A percentile compares a stretch with the other conserved stretches of the same genome.
phyloP scores from a whole-genome alignment of 306 rosid species.

The Hippophae tibetana region DNA sequence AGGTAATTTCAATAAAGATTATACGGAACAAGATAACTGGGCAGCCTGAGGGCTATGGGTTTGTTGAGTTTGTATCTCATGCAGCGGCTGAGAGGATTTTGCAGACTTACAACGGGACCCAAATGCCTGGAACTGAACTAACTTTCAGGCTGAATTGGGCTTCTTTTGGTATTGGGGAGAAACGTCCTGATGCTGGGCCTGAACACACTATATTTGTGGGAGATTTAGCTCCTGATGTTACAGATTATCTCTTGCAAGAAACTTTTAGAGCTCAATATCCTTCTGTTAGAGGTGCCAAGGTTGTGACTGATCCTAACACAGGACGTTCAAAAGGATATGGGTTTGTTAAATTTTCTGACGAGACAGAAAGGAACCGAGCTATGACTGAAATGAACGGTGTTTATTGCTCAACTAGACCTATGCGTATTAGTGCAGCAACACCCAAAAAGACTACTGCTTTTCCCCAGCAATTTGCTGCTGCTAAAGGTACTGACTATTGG shows the following conservation, averaged over 20 bases:
- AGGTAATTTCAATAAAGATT: constrained; percentile 77
- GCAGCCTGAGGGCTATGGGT: constrained; percentile 87
- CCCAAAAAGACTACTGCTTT: constrained; percentile 61
- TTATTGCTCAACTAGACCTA: constrained; percentile 81
- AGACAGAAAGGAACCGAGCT: constrained; percentile 74
- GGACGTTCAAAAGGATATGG: constrained; percentile 89
- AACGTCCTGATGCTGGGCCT: constrained; percentile 70
- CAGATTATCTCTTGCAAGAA: constrained; percentile 77
- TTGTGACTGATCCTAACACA: constrained; percentile 74
- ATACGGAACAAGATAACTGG: constrained; percentile 79
- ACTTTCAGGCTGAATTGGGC: constrained; percentile 88
- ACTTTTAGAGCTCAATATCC: constrained; percentile 63
- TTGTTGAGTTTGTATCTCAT: constrained; percentile 79
- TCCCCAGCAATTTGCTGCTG: constrained; percentile 50
- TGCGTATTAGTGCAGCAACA: constrained; percentile 89
- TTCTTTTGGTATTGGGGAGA: constrained; percentile 82
- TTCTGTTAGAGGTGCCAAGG: constrained; percentile 87
- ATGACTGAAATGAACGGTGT: constrained; percentile 88
- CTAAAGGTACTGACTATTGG: constrained; percentile 38
- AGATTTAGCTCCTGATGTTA: constrained; percentile 87
- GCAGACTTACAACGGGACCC: constrained; percentile 65
- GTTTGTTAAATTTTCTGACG: constrained; percentile 82
- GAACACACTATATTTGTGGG: constrained; percentile 91
- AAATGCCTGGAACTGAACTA: constrained; percentile 85
- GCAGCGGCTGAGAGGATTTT: constrained; percentile 75